Base-by-base conservation (phyloP, 2,329 filamentous ascomycete genomes). In the Sporothrix variecibatus region DNA sequence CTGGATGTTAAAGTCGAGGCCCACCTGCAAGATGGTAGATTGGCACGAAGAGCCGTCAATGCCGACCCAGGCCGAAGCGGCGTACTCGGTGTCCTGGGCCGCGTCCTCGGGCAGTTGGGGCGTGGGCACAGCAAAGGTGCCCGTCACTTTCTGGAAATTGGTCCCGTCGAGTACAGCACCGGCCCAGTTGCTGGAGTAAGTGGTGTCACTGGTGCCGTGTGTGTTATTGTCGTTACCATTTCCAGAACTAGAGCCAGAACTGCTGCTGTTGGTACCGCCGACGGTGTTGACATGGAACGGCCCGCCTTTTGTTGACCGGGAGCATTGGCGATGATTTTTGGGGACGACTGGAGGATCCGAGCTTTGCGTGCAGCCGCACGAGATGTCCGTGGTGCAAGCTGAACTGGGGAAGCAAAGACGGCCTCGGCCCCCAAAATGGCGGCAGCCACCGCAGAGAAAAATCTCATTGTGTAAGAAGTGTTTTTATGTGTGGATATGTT, bases 361-460 rank as follows among this genome's bases (percentile, higher is more conserved):
- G 78, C 79, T 0, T 38, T 20, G 28, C 78, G 78, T 77, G 73
- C 79, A 74, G 60, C 78, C 73, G 79, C 80, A n/a, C 80, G 79
- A 58, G 80, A 80, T 60, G 79, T 82, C 74, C 82, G 83, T 68
- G 82, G 83, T 40, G 81, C 78, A 34, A 82, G 81, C 20, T 82
- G 84, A 51, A 85, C 82, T 46, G 86, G 87, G 38, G 85, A 85
- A 49, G 85, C 86, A 49, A 86, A 69, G 67, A 82, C 83, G 73
- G 81, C 78, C 73, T 82, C 81, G 71, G 84, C 83, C 74, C 85
- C 72, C 43, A 77, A 69, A 34, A 76, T 73, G 73, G 73, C 76
- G 23, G 75, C 74, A 38, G 76, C 81, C 62, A 86, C 74, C 69
- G 82, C 75, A 68, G 83, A 78, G 80, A 86, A 81, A 81, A 86